Evolutionary conservation across 108 stramenopile genomes (phyloP), one percentile per base, ranked within the genome.

Genomic region (Cyclostephanos tholiformis): DNA sequence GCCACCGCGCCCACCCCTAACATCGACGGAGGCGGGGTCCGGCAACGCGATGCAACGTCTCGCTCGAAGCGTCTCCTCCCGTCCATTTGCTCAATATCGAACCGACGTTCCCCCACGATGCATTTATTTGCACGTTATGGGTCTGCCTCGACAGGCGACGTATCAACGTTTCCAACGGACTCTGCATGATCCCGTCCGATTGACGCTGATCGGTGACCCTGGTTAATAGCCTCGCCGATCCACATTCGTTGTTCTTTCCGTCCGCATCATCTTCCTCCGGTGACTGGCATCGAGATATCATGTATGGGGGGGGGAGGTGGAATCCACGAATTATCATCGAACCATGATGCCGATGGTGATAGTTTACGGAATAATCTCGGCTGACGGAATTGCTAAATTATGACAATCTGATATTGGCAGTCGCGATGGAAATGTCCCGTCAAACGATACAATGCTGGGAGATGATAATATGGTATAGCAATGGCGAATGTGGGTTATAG

Each of bases 31-130:
- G 44, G 76, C 62, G 14, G 82, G n/a, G 84, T 16, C 84, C 86
- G 23, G 85, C 90, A 26, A 91, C 90, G 20, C 90, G 70, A 73
- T 91, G 90, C 30, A 91, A 63, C 22, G 90, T 91, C n/a, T n/a
- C 9, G 90, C 87, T 11, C 66, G 57, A 9, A 91, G 48, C 49
- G 72, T n/a, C 71, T 0, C 79, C 69, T 2, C 71, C 63, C 22
- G 89, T 91, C 89, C 89, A 91, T 19, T 71, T 77, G 36, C 75
- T 72, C 23, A 91, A 50, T 26, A 91, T 72, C 19, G 72, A 79
- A 25, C 89, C 89, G 65, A 88, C 80, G 52, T 91, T 91, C 14
- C 88, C n/a, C 86, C 1, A 87, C 79, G n/a, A 91, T 12, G 0
- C 77, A 69, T n/a, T n/a, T n/a, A n/a, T n/a, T n/a, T n/a, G n/a